Conservation (phyloP, 768 basidiomycete genomes). For the Russula foetens region DNA sequence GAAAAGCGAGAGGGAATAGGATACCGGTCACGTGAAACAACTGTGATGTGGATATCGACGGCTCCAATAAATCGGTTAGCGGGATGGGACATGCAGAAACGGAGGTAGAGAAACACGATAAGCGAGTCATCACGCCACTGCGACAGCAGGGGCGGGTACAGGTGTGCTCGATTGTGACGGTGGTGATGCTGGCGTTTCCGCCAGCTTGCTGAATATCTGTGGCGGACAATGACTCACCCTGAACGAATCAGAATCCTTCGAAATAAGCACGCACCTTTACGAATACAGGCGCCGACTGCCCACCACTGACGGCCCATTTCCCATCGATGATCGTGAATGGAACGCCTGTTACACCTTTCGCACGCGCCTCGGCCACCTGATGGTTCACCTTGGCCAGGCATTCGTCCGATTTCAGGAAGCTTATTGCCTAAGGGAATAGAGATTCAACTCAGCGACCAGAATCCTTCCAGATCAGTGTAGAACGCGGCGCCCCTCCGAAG, state of each 20-base stretch:
- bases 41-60: conserved; percentile 12
- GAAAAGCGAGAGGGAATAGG: background rate
- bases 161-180: conserved; percentile 12
- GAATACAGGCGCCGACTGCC: conserved; percentile 64
- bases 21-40: background rate
- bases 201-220: conserved; percentile 20
- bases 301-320: conserved; percentile 70
- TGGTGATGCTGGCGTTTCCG: background rate
- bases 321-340: conserved; percentile 74
- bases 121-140: conserved; percentile 5
- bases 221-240: background rate
- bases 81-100: background rate
- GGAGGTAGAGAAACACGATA: background rate
- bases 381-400: conserved; percentile 53
- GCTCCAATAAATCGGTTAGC: conserved; percentile 1
- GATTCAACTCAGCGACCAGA: background rate
- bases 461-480: background rate
- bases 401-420: conserved; percentile 60
- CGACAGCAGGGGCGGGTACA: conserved; percentile 10
- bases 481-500: background rate
- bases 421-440: conserved; percentile 38
- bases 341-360: conserved; percentile 66
- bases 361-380: conserved; percentile 53
- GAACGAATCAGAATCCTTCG: background rate
- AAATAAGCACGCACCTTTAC: conserved; percentile 43